Conservation (phyloP, 2,329 filamentous ascomycete species). For the Colletotrichum tropicicola region DNA sequence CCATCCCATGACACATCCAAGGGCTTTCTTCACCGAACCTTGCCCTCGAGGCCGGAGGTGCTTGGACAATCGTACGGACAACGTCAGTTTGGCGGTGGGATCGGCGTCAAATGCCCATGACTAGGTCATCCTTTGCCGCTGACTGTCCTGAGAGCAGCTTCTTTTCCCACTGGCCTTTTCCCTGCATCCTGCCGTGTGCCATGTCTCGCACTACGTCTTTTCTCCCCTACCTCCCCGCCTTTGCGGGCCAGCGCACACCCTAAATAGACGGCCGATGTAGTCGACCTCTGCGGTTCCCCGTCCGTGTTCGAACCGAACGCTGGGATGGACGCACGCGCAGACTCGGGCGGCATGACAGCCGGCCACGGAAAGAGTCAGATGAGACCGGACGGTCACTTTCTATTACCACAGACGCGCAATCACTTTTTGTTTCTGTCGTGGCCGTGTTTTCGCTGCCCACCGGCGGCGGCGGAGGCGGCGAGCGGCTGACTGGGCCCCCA, state of each 20-base stretch:
- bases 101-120: background rate
- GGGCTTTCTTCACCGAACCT: too few relatives aligned
- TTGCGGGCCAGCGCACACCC: constrained; percentile 4
- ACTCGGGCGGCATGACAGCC: constrained; percentile 7
- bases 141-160: background rate
- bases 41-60: background rate
- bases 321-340: background rate
- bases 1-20: background rate
- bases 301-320: background rate
- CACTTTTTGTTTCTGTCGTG: background rate
- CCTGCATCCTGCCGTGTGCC: constrained; percentile 9
- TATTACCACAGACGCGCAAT: constrained; percentile 21
- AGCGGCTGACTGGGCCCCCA: background rate
- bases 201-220: background rate
- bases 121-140: background rate
- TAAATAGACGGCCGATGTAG: constrained; percentile 11
- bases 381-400: constrained; percentile 24
- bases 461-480: background rate
- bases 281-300: background rate
- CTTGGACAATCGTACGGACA: background rate
- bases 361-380: constrained; percentile 18
- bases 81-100: constrained; percentile 16
- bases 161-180: background rate
- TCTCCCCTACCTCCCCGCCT: background rate
- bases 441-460: background rate